A percentile compares a stretch with the other conserved stretches of the same genome.
Conservation (phyloP, 352 stramenopile genomes). For the Phytopythium oedochilum region DNA sequence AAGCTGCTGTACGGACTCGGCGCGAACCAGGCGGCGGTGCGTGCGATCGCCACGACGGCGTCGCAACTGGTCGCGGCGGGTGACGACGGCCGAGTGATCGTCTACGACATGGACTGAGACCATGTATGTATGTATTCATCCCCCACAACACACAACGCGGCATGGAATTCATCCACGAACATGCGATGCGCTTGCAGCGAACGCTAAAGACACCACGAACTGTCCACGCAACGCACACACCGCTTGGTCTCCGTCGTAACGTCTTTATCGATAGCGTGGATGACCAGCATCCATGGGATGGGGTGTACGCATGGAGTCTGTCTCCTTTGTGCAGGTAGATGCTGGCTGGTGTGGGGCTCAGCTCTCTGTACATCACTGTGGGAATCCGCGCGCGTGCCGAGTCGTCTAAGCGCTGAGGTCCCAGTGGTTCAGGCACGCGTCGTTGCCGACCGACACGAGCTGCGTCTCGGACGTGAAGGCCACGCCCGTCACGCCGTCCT, state of each 20-base stretch:
- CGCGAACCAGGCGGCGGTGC: slow-evolving; percentile 75
- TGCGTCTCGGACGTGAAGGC: slow-evolving; percentile 68
- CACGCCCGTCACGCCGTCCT: slow-evolving; percentile 73
- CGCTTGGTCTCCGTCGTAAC: not conserved
- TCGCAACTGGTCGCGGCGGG: slow-evolving; percentile 63
- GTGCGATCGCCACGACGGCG: slow-evolving; percentile 50
- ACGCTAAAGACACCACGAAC: no score
- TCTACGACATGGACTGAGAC: slow-evolving; percentile 73
- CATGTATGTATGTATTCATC: no score
- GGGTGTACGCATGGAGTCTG: not conserved
- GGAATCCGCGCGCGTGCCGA: not conserved
- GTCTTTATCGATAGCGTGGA: not conserved
- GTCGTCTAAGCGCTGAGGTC: slow-evolving; percentile 34
- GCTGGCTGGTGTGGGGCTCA: no score
- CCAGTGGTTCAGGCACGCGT: slow-evolving; percentile 80
- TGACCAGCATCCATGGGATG: no score
- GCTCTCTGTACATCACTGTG: no score
- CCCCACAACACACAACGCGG: no score
- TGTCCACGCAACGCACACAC: no score
- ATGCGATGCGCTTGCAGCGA: no score
- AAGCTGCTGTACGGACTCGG: slow-evolving; percentile 78
- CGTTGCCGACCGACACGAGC: slow-evolving; percentile 77
- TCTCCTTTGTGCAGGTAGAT: not conserved
- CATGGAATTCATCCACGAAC: no score
- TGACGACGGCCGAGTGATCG: slow-evolving; percentile 78